Evolutionary conservation across 2,329 filamentous ascomycete genomes (phyloP).

Genomic region (Hirsutella thompsonii): DNA sequence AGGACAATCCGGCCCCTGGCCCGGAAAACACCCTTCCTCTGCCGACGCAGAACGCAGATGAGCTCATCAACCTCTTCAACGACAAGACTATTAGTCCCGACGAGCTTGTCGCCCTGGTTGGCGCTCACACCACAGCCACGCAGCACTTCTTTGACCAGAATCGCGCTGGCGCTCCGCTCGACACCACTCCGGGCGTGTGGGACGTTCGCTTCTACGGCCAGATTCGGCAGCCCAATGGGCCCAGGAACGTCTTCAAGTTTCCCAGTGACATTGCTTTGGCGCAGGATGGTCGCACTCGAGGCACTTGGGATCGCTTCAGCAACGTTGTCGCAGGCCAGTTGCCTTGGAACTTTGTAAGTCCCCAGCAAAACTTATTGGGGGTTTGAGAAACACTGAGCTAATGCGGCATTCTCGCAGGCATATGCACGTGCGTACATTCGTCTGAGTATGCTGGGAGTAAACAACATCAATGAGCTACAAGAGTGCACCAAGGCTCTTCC

Average conservation of each 20-base stretch:
- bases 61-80: slow-evolving; percentile 31
- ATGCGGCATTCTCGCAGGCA: slow-evolving; percentile 17
- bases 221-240: slow-evolving; percentile 14
- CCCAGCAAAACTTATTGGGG: not conserved
- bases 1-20: slow-evolving; percentile 24
- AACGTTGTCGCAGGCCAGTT: slow-evolving; percentile 14
- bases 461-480: slow-evolving; percentile 38
- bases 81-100: slow-evolving; percentile 36
- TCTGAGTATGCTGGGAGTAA: slow-evolving; percentile 37
- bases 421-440: slow-evolving; percentile 38
- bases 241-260: slow-evolving; percentile 23
- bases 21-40: slow-evolving; percentile 29
- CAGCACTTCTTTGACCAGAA: slow-evolving; percentile 28
- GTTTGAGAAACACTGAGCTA: not conserved
- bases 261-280: slow-evolving; percentile 25
- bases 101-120: slow-evolving; percentile 37
- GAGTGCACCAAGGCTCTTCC: slow-evolving; percentile 34
- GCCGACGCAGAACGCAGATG: slow-evolving; percentile 24
- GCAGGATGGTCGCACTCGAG: slow-evolving; percentile 17
- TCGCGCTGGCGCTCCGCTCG: slow-evolving; percentile 29
- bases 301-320: slow-evolving; percentile 22
- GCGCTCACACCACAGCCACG: slow-evolving; percentile 35
- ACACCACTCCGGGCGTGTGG: slow-evolving; percentile 37
- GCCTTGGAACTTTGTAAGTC: slow-evolving; percentile 24
- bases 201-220: slow-evolving; percentile 34